phyloP scores from a whole-genome alignment of 345 rosid genomes.

The Xanthoceras sorbifolium region DNA sequence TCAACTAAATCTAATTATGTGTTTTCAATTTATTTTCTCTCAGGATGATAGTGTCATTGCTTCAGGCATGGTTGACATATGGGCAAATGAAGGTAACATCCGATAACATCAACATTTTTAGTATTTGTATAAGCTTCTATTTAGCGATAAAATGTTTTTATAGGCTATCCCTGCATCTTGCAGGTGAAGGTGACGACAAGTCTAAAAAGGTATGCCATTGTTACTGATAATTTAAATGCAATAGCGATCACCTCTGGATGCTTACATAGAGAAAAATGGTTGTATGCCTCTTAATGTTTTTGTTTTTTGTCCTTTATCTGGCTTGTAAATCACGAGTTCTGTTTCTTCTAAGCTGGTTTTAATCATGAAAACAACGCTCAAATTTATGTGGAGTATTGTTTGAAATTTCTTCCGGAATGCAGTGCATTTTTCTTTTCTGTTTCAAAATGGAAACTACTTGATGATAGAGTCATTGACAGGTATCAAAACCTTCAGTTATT shows the following conservation, averaged over 20 bases:
- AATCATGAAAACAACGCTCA: background rate
- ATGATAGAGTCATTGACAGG: constrained; percentile 30
- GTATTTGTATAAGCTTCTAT: background rate
- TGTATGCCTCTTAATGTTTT: background rate
- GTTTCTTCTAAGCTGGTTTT: background rate
- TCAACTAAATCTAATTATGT: constrained; percentile 5
- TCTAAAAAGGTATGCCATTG: constrained; percentile 50
- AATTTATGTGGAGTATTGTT: background rate
- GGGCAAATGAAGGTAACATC: constrained; percentile 65
- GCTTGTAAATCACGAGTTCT: background rate
- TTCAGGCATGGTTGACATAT: constrained; percentile 62
- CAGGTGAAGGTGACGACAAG: constrained; percentile 49
- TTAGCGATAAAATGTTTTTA: background rate
- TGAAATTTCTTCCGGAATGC: background rate
- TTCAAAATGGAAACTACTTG: background rate
- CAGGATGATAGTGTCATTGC: constrained; percentile 41
- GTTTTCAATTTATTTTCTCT: background rate
- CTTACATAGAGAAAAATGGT: background rate
- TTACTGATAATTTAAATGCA: background rate
- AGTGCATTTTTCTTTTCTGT: background rate
- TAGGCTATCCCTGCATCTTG: constrained; percentile 12
- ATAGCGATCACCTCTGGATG: background rate
- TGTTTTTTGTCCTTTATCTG: background rate
- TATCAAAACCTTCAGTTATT: constrained; percentile 55
- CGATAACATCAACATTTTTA: background rate